Evolutionary conservation across 176 grass and related monocot genomes (phyloP), one percentile per base, ranked within the genome.

Genomic region (Cenchrus fungigraminus): DNA sequence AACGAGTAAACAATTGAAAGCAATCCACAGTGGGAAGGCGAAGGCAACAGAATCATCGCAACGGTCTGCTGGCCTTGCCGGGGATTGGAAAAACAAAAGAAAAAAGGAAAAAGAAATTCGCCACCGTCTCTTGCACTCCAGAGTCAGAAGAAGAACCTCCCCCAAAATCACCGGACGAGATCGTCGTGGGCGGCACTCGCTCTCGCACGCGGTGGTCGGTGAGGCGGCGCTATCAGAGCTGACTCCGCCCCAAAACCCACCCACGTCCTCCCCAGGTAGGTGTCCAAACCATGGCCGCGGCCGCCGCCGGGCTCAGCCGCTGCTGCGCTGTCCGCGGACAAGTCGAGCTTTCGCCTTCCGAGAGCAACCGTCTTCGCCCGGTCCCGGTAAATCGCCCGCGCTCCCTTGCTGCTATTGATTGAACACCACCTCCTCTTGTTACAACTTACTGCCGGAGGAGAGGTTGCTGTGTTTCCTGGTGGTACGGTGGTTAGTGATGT

Each of bases 101-200:
- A 31, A 80, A 53, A 44, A 43, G 4, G 3, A n/a, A 47, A 42
- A 84, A 67, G 31, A 59, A 61, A 46, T 9, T 0, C 7, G 68
- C 8, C 73, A 54, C 84, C 84, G 74, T 86, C 84, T 66, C 84
- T 29, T 67, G 61, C 84, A 78, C 74, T 86, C 88, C 49, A 14
- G 28, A 65, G 62, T 65, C 62, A 65, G 62, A 65, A 32, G 62
- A 32, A 19, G 6, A 4, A 28, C 7, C 52, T 12, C 40, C 80
- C 74, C 79, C 15, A 79, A 83, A 83, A 74, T 79, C 80, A 47
- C 88, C 12, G 15, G 16, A 2, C 57, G 0, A 76, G 84, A 87
- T 90, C 84, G 74, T 84, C 84, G 80, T 87, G 80, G 75, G 61
- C 75, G 29, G 84, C 82, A 84, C 47, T 71, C 87, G 57, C 83